Evolutionary conservation across 331 rosid species (phyloP), one percentile per base, ranked within the genome.

Genomic region (Phaseolus coccineus): DNA sequence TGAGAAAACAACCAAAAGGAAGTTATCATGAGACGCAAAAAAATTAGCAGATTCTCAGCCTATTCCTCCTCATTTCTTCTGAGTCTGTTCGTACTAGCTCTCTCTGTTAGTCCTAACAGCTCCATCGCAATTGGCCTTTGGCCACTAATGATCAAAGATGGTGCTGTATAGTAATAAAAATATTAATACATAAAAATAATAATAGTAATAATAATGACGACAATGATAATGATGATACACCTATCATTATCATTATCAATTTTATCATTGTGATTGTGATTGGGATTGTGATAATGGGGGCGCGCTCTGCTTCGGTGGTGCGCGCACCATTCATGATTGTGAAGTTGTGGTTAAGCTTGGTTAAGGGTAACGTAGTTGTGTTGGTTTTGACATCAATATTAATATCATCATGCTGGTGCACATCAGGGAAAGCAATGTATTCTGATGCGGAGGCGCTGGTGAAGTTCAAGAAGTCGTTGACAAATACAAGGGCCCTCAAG

Each of bases 291-390:
- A 73, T 72, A 73, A 89, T 86, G 97, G 98, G 96, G 87, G 97
- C 90, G 98, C 96, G 90, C 97, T 80, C 72, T 80, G 76, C 80
- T 67, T 76, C 39, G 86, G 89, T 71, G 80, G 88, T 82, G 94
- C 96, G 98, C 97, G 97, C 93, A 87, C 96, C 89, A 52, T n/a
- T 53, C 25, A 47, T 61, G 47, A 28, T 52, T 50, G 30, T 52
- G 42, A 22, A 64, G 9, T 24, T 80, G 16, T 42, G 11, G 69
- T 35, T 71, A 35, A 1, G 9, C 73, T 1, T 82, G 28, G 37
- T 80, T n/a, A 52, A 52, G 57, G 57, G 57, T 16, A 6, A 62
- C 6, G 39, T 9, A 5, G n/a, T 66, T 59, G 28, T 72, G 11
- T 59, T 59, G 22, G 30, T 81, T 31, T 16, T 79, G 33, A 7